A percentile compares a stretch with the other conserved stretches of the same genome.
phyloP scores from a whole-genome alignment of 148 eudicot species.

The Camellia sinensis region DNA sequence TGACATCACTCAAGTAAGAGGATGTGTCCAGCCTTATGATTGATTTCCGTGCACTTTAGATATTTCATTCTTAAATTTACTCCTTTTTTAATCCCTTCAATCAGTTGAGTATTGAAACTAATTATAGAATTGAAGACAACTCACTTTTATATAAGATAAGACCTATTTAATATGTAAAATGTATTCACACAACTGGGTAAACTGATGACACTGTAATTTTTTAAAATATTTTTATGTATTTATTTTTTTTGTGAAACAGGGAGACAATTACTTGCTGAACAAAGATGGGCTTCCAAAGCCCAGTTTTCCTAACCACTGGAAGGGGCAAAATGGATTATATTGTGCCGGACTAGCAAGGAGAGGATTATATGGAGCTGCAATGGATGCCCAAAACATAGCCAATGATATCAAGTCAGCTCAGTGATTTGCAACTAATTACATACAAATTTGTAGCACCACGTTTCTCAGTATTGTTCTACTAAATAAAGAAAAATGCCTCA shows the following conservation, averaged over 20 bases:
- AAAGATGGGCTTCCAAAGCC: conserved; percentile 70
- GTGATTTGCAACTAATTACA: conserved; percentile 1
- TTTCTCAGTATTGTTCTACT: background rate
- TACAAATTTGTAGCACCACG: background rate
- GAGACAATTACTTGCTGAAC: conserved; percentile 52
- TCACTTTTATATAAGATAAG: too few species aligned
- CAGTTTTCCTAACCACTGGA: conserved; percentile 66
- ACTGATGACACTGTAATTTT: background rate
- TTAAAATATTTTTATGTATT: background rate
- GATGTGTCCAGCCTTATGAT: too few species aligned
- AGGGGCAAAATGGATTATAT: conserved; percentile 71
- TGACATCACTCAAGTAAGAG: too few species aligned
- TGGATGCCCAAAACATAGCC: conserved; percentile 67
- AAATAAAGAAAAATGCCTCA: too few species aligned
- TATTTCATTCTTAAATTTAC: too few species aligned
- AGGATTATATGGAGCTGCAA: conserved; percentile 58
- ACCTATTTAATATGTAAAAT: background rate
- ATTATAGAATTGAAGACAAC: too few species aligned
- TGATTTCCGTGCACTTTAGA: too few species aligned
- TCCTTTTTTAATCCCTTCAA: too few species aligned
- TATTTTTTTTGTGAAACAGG: conserved; percentile 26
- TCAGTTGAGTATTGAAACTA: too few species aligned
- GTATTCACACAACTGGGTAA: background rate
- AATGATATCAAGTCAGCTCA: conserved; percentile 37
- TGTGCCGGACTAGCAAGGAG: conserved; percentile 68